A percentile compares a stretch with the other conserved stretches of the same genome.
These are phyloP conservation scores for Durusdinium trenchii DNA, from an alignment of 73 alveolate genomes.

Conservation along the genomic window DNA sequence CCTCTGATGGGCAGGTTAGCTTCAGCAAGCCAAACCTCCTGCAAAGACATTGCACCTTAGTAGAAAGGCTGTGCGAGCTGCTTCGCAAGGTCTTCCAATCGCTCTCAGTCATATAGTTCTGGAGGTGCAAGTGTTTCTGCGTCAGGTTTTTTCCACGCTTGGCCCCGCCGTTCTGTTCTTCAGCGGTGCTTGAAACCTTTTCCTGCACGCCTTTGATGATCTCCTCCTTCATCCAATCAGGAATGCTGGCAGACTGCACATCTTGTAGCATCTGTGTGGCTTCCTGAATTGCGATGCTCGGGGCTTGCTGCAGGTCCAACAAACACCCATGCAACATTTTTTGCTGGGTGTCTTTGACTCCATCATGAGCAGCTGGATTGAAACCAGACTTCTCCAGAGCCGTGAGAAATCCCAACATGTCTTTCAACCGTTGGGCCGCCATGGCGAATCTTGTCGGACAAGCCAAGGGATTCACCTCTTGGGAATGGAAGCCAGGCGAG, in stretches of 20 bases:
- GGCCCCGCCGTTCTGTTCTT: neutral
- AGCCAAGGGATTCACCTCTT: too few species aligned
- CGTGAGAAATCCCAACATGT: neutral
- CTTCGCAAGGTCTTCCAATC: neutral
- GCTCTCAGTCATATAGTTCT: neutral
- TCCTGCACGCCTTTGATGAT: neutral
- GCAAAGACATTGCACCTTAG: neutral
- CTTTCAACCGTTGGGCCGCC: neutral
- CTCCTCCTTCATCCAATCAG: neutral
- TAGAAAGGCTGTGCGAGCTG: neutral
- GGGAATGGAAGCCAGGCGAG: too few species aligned
- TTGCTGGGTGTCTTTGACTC: neutral
- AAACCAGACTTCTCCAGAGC: neutral
- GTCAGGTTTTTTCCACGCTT: neutral
- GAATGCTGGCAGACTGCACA: neutral
- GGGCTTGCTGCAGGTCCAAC: neutral
- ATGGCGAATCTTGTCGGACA: too few species aligned
- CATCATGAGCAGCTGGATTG: neutral
- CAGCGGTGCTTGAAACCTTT: neutral
- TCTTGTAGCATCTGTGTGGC: neutral
- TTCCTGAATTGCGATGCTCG: neutral
- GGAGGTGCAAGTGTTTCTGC: neutral
- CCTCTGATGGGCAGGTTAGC: neutral
- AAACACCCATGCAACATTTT: constrained; percentile 17
- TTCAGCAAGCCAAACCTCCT: neutral